Evolutionary conservation across 176 grass and related monocot genomes (phyloP).

Genomic region (Oryza australiensis): DNA sequence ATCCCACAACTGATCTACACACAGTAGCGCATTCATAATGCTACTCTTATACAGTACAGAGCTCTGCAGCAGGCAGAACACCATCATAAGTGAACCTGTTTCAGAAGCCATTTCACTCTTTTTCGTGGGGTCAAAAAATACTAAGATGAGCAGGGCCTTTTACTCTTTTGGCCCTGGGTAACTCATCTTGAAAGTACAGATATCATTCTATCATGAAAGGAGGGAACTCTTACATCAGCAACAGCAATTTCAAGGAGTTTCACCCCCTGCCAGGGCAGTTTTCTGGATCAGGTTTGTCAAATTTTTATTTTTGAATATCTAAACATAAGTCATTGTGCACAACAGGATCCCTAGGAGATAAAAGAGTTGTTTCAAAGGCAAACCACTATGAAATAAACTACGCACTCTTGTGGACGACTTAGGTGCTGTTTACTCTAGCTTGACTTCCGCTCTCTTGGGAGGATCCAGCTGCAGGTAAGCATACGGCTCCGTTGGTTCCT

Average conservation of each 20-base stretch:
- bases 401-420: background rate
- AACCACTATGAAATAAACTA: background rate
- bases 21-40: background rate
- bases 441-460: slow-evolving; percentile 64
- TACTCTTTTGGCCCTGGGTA: background rate
- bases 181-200: background rate
- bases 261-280: background rate
- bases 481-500: slow-evolving; percentile 74
- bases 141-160: background rate
- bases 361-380: background rate
- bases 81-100: background rate
- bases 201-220: background rate
- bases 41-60: background rate
- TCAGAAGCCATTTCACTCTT: background rate
- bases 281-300: background rate
- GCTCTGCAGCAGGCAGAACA: background rate
- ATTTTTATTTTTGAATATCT: slow-evolving; percentile 4
- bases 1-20: background rate
- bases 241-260: background rate
- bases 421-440: slow-evolving; percentile 54
- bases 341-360: background rate
- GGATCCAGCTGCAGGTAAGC: slow-evolving; percentile 77
- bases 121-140: background rate
- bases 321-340: slow-evolving; percentile 14
- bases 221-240: background rate